These are phyloP conservation scores for Populus deltoides DNA, from an alignment of 345 rosid genomes.

Conservation along the genomic window DNA sequence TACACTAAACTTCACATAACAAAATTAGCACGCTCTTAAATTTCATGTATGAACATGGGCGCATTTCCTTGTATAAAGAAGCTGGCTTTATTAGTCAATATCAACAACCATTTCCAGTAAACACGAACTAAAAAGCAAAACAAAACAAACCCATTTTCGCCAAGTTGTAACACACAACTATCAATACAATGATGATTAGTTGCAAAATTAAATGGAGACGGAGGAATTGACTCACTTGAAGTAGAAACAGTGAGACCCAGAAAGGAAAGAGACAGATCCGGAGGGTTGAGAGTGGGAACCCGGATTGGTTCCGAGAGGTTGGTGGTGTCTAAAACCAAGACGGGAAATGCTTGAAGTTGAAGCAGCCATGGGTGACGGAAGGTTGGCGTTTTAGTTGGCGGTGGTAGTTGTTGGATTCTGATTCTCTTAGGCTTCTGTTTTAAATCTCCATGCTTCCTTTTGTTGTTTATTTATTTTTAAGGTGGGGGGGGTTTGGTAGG, in stretches of 20 bases:
- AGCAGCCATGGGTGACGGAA: neutral
- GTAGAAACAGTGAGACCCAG: slow-evolving; percentile 15
- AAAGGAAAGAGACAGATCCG: slow-evolving; percentile 40
- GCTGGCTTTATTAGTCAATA: neutral
- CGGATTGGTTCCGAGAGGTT: neutral
- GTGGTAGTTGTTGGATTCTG: neutral
- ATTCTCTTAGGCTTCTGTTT: neutral
- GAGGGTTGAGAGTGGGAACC: neutral
- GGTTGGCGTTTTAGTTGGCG: neutral
- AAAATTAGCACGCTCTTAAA: neutral
- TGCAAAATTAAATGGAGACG: neutral
- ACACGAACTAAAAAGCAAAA: neutral
- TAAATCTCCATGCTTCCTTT: too few relatives aligned
- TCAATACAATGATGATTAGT: neutral
- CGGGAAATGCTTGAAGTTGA: slow-evolving; percentile 6
- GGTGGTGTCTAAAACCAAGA: slow-evolving; percentile 5
- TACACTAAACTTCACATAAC: too few relatives aligned
- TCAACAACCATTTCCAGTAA: neutral
- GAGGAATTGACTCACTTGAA: slow-evolving; percentile 30
- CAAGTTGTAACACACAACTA: neutral
- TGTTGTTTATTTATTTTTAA: too few relatives aligned
- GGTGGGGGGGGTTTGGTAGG: neutral
- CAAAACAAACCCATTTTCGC: neutral
- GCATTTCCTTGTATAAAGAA: neutral
- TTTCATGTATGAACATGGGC: neutral